A percentile compares a stretch with the other conserved stretches of the same genome.
Evolutionary conservation across 2,329 filamentous ascomycete genomes (phyloP).

Genomic region (Zymoseptoria pseudotritici): DNA sequence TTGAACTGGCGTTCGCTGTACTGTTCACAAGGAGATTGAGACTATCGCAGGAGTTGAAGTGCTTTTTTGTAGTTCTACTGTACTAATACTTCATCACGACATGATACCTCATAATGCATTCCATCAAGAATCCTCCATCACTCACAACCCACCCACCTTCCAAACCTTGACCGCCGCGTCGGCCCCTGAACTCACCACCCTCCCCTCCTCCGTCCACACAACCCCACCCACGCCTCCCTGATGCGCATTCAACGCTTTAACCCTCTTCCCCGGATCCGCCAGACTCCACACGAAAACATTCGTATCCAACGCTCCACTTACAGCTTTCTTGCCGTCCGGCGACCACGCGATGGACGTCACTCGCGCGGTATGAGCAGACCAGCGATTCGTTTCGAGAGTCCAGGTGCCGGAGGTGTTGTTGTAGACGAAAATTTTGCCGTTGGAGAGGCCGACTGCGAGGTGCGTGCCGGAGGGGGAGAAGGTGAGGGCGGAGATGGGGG

Average conservation of each 20-base stretch:
- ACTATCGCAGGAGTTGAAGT: not conserved
- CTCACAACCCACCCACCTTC: constrained; percentile 52
- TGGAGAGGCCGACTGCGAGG: constrained; percentile 73
- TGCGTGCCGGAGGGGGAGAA: constrained; percentile 73
- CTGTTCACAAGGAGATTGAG: not conserved
- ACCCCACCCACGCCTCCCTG: constrained; percentile 93
- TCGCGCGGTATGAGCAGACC: constrained; percentile 63
- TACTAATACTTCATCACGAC: not conserved
- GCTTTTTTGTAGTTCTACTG: not conserved
- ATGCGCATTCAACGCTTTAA: constrained; percentile 82
- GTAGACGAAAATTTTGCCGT: constrained; percentile 84
- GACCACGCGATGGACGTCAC: constrained; percentile 72
- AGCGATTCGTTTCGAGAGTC: constrained; percentile 70
- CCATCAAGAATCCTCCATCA: not conserved
- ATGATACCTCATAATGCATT: not conserved
- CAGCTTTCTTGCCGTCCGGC: constrained; percentile 65
- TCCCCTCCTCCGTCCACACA: constrained; percentile 62
- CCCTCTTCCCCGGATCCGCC: constrained; percentile 69
- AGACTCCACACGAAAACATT: constrained; percentile 91
- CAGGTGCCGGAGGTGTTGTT: constrained; percentile 40
- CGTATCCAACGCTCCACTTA: constrained; percentile 80
- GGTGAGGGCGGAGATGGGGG: constrained; percentile 68
- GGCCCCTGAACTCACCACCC: constrained; percentile 70
- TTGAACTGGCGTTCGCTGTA: not conserved
- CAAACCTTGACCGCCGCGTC: constrained; percentile 92